These are phyloP conservation scores for Paraconiothyrium sp. DNA, from an alignment of 2,329 filamentous ascomycete species.

Conservation along the genomic window DNA sequence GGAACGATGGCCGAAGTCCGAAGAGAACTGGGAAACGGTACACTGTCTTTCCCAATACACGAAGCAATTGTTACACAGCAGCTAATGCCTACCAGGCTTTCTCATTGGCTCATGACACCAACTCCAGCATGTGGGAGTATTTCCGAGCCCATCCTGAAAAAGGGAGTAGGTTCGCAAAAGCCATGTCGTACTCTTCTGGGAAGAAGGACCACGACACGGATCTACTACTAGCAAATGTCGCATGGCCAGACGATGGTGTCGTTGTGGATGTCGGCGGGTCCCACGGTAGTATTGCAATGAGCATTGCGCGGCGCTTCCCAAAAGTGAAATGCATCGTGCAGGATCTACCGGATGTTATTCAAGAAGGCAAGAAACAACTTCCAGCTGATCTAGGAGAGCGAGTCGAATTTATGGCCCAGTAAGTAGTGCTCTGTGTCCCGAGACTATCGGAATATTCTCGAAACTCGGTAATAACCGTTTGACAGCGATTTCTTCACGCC, in stretches of 20 bases:
- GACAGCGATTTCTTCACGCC: slow-evolving; percentile 17
- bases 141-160: background rate
- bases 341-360: slow-evolving; percentile 21
- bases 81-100: slow-evolving; percentile 1
- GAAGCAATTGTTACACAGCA: no score
- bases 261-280: slow-evolving; percentile 28
- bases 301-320: slow-evolving; percentile 20
- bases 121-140: background rate
- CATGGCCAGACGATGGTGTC: slow-evolving; percentile 17
- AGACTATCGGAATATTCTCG: no score
- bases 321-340: slow-evolving; percentile 25
- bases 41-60: no score
- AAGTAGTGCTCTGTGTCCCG: slow-evolving; percentile 1
- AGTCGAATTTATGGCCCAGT: slow-evolving; percentile 23
- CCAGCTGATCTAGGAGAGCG: slow-evolving; percentile 11
- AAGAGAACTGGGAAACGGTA: slow-evolving; percentile 6
- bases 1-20: slow-evolving; percentile 4
- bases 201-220: no score
- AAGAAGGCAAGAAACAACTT: slow-evolving; percentile 16
- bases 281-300: slow-evolving; percentile 23
- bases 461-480: background rate
- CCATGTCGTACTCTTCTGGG: background rate
- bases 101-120: background rate
- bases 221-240: slow-evolving; percentile 18
- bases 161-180: background rate